These are phyloP conservation scores for Kalaharituber pfeilii DNA, from an alignment of 2,329 filamentous ascomycete species.

Conservation along the genomic window DNA sequence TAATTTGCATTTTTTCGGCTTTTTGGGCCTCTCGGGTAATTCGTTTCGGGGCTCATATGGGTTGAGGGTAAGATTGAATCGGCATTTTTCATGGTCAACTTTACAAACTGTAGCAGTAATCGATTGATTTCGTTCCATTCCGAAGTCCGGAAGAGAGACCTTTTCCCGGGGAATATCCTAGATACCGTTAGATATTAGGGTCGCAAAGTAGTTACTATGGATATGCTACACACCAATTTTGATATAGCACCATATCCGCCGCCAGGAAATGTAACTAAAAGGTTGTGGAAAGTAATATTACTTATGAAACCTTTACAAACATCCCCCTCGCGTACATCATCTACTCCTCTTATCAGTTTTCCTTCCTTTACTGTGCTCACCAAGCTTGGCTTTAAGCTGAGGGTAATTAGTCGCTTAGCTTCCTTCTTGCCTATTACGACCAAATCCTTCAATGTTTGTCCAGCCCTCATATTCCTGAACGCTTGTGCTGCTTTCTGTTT, in stretches of 20 bases:
- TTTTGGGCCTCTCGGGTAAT: conserved; percentile 38
- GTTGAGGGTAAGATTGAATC: conserved; percentile 36
- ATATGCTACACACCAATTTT: conserved; percentile 9
- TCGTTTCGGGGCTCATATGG: not conserved
- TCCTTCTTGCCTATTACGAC: conserved; percentile 74
- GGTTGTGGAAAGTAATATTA: conserved; percentile 62
- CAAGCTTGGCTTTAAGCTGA: conserved; percentile 71
- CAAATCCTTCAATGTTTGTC: conserved; percentile 66
- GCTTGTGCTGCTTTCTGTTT: conserved; percentile 57
- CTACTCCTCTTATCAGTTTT: conserved; percentile 53
- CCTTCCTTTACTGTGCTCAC: conserved; percentile 55
- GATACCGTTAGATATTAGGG: not conserved
- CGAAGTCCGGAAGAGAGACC: conserved; percentile 53
- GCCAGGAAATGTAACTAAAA: conserved; percentile 78
- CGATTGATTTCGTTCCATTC: conserved; percentile 58
- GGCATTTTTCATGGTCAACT: conserved; percentile 49
- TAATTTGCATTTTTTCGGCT: conserved; percentile 35
- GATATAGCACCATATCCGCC: conserved; percentile 62
- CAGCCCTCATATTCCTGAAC: conserved; percentile 65
- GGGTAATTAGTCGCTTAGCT: conserved; percentile 52
- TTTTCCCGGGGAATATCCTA: conserved; percentile 56
- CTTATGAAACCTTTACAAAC: conserved; percentile 63
- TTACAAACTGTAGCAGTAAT: conserved; percentile 55
- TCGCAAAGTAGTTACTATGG: not conserved
- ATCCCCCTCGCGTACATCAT: conserved; percentile 51